Conservation (phyloP, 2,329 filamentous ascomycete genomes). For the Exophiala xenobiotica region DNA sequence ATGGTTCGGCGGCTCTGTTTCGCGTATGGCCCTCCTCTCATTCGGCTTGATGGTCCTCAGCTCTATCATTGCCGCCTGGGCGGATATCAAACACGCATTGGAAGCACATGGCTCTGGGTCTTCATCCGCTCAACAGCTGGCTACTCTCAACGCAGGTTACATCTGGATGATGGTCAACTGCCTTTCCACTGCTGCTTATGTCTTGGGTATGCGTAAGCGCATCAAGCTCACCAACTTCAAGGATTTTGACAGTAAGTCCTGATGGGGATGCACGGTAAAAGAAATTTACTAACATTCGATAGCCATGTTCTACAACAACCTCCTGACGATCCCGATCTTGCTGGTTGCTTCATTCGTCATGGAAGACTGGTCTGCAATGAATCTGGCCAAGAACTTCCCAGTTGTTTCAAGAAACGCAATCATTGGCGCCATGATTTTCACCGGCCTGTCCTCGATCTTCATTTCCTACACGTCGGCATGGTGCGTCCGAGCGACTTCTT, state of each 20-base stretch:
- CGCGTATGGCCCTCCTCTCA: conserved; percentile 80
- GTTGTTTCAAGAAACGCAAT: conserved; percentile 73
- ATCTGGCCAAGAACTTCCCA: conserved; percentile 87
- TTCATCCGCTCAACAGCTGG: conserved; percentile 68
- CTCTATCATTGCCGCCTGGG: conserved; percentile 93
- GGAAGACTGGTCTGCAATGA: conserved; percentile 88
- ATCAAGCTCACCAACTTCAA: conserved; percentile 99
- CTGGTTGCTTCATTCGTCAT: conserved; percentile 75
- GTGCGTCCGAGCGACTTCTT: conserved; percentile 96
- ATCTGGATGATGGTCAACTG: conserved; percentile 98
- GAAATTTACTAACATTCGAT: conserved; percentile 35
- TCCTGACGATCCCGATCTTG: conserved; percentile 91
- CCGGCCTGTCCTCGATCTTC: conserved; percentile 88
- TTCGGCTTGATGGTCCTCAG: conserved; percentile 97
- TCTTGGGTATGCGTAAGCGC: conserved; percentile 93
- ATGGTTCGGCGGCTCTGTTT: conserved; percentile 95
- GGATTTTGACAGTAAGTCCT: conserved; percentile 91
- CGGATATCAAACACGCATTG: conserved; percentile 86
- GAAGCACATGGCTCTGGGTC: conserved; percentile 55
- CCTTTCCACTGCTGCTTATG: conserved; percentile 85
- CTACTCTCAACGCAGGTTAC: conserved; percentile 90
- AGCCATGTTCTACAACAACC: conserved; percentile 99
- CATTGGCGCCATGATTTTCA: conserved; percentile 87
- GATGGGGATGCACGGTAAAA: background rate
- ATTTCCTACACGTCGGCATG: conserved; percentile 99